These are phyloP conservation scores for Nicotiana paniculata DNA, from an alignment of 257 asterid genomes.

Conservation along the genomic window DNA sequence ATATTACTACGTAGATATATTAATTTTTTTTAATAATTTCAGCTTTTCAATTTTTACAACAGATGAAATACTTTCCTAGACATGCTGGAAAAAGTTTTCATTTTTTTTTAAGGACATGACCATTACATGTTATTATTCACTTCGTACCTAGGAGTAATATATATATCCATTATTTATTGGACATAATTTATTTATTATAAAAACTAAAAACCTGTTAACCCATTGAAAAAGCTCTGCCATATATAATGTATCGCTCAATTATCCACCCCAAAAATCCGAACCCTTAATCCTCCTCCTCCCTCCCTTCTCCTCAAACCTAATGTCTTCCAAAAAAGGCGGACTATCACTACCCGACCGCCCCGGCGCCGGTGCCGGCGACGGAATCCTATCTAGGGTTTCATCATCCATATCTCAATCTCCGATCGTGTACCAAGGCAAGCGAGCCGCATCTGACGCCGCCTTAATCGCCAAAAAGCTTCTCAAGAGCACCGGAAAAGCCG, in stretches of 20 bases:
- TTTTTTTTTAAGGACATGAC: too few relatives aligned
- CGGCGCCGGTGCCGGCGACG: conserved; percentile 13
- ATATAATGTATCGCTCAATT: neutral
- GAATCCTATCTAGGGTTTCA: conserved; percentile 15
- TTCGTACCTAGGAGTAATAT: too few relatives aligned
- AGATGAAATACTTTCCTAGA: too few relatives aligned
- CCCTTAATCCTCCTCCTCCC: neutral
- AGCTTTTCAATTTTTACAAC: too few relatives aligned
- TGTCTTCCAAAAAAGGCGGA: conserved; percentile 22
- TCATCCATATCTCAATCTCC: conserved; percentile 48
- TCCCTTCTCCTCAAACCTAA: neutral
- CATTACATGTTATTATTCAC: too few relatives aligned
- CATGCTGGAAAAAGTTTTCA: too few relatives aligned
- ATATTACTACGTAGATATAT: too few relatives aligned
- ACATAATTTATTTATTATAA: too few relatives aligned
- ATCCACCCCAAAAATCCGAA: neutral
- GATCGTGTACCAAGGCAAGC: conserved; percentile 60
- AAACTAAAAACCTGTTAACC: too few relatives aligned
- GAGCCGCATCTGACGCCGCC: conserved; percentile 55
- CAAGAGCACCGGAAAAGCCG: conserved; percentile 85
- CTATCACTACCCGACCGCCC: conserved; percentile 18
- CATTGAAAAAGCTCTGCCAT: too few relatives aligned
- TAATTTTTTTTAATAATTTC: too few relatives aligned
- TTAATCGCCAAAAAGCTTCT: conserved; percentile 57
- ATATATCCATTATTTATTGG: too few relatives aligned